Base-by-base conservation (phyloP, 495 filamentous ascomycete genomes). In the Penicillium turbatum region DNA sequence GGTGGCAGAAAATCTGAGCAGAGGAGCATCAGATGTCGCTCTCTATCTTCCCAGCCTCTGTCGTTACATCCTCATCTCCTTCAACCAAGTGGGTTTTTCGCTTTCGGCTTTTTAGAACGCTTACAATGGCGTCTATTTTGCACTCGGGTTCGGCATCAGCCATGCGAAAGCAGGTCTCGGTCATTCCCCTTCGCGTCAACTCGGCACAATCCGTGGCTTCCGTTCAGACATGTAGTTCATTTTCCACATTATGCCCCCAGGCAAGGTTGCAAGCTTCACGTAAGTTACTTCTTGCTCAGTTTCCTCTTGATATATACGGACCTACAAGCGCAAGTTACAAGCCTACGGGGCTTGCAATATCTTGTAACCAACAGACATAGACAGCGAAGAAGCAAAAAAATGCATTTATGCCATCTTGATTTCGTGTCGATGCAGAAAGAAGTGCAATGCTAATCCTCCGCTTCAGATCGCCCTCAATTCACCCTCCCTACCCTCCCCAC, bases 111-210 rank as follows among this genome's bases (percentile, higher is more conserved):
- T 30, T 44, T 40, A 46, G 57, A 59, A 38, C 21, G n/a, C 50
- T 31, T 44, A 52, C 51, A 40, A 75, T 75, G 72, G 66, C 72
- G 35, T 70, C 68, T 56, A 39, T 73, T 41, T 51, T 72, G 39
- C 61, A 67, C 38, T 70, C 67, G 41, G 57, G 63, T 21, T 54
- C 69, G 62, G 60, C 61, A 50, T 59, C 59, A 35, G 62, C 68
- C 34, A 57, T 66, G 63, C 68, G 72, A 63, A 71, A 63, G 54
- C 69, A 70, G 64, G 62, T 57, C 39, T 63, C 62, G 31, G 53
- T 53, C 15, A 57, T 67, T 48, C 55, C 66, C 54, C 55, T 63
- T 52, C 59, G 53, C 55, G 41, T 71, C 31, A 57, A 37, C 40
- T 47, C 59, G 26, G 51, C 60, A 42, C 67, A 61, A 45, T 61